Conservation (phyloP, 2,329 filamentous ascomycete genomes). For the Microascus cirrosus region DNA sequence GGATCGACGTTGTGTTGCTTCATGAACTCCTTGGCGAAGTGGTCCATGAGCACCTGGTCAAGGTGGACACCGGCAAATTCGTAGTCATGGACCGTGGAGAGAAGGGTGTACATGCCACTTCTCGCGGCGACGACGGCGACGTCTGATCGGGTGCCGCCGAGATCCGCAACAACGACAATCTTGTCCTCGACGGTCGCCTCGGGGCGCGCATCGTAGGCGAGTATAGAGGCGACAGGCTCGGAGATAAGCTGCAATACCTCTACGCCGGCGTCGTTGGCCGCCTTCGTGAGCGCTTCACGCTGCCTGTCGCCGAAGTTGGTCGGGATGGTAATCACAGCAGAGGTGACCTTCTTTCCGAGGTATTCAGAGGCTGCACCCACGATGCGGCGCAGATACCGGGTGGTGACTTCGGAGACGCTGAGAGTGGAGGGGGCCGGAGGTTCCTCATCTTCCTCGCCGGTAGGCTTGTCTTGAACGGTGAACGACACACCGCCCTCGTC, state of each 20-base stretch:
- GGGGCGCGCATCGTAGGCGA: conserved; percentile 83
- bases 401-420: conserved; percentile 69
- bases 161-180: conserved; percentile 79
- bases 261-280: conserved; percentile 69
- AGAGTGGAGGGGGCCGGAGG: conserved; percentile 47
- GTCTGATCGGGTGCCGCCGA: conserved; percentile 88
- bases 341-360: conserved; percentile 83
- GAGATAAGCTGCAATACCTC: conserved; percentile 89
- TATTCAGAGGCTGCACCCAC: conserved; percentile 79
- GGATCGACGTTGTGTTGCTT: conserved; percentile 94
- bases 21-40: conserved; percentile 97
- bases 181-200: conserved; percentile 72
- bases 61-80: conserved; percentile 79
- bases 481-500: conserved; percentile 69
- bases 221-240: conserved; percentile 78
- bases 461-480: conserved; percentile 65
- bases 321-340: conserved; percentile 88
- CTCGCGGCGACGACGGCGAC: conserved; percentile 82
- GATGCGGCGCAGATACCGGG: conserved; percentile 74
- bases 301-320: conserved; percentile 88
- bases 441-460: conserved; percentile 48
- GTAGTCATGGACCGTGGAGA: conserved; percentile 92
- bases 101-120: conserved; percentile 90
- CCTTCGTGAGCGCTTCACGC: conserved; percentile 65
- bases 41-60: conserved; percentile 84